Evolutionary conservation across 805 yeast genomes (phyloP), one percentile per base, ranked within the genome.

Genomic region (Danielia oregonensis): DNA sequence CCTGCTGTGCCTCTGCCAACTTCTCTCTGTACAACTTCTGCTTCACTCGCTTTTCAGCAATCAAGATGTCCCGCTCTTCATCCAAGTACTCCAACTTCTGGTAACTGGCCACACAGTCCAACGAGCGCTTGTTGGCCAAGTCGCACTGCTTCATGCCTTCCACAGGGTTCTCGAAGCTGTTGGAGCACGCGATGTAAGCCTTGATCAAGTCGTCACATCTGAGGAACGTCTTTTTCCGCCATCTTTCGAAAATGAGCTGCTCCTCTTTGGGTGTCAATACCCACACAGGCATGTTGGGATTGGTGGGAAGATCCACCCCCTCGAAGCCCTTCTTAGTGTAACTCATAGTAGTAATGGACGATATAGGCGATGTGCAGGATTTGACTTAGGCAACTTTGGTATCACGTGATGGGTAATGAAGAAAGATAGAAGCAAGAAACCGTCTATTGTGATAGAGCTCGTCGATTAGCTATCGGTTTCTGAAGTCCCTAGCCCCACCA

Each of bases 261-360:
- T 85, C 94, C 54, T 85, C 93, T 43, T 70, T 72, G 10, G 93
- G 91, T 0, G 86, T 74, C 15, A 85, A 63, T 43, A 82, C 74
- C 94, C 94, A 85, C 9, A 74, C 64, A 1, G 94, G 94, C 17
- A 84, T 61, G 43, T 58, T 61, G 22, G 72, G 72, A 46, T 68
- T 63, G 4, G 65, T 53, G 21, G 63, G 68, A 33, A 66, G 57
- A 18, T 63, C 66, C 6, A 61, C 54, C 26, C 58, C 66, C 24
- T 63, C 65, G 42, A 54, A 64, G 12, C 62, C 50, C 39, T 61
- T 61, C 41, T 65, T 59, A 32, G 44, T 39, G 40, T 49, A 45
- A 46, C 61, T 56, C 63, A 59, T 57, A 55, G 35, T 53, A 54
- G 32, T 33, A n/a, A n/a, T n/a, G n/a, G n/a, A n/a, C n/a, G n/a